Conservation (phyloP, 2,329 filamentous ascomycete genomes). For the Emergomyces africanus region DNA sequence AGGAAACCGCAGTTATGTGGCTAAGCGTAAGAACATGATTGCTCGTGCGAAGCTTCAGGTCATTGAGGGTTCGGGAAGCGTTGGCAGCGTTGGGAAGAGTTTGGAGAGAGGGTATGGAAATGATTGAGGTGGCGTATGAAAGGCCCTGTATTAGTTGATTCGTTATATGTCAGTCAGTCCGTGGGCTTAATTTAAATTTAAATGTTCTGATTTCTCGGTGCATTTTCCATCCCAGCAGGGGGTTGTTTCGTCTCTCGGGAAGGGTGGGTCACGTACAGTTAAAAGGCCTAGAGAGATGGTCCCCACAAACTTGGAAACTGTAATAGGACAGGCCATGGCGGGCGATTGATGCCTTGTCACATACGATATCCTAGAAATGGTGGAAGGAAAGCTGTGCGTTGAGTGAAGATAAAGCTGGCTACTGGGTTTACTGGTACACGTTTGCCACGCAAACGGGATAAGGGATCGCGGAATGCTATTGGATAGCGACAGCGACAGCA, state of each 20-base stretch:
- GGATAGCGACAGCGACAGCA: not conserved
- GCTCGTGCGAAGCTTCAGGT: slow-evolving; percentile 50
- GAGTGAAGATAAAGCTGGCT: not conserved
- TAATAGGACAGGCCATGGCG: slow-evolving; percentile 56
- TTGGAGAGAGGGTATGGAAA: slow-evolving; percentile 69
- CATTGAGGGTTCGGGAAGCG: slow-evolving; percentile 57
- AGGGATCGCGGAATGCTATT: not conserved
- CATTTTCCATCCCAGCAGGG: not conserved
- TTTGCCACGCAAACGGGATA: not conserved
- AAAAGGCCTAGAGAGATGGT: slow-evolving; percentile 78
- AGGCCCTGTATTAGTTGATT: slow-evolving; percentile 50
- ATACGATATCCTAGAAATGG: not conserved
- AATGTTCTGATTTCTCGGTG: too few species aligned
- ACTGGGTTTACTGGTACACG: not conserved
- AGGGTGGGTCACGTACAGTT: slow-evolving; percentile 49
- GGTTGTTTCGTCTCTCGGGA: too few species aligned
- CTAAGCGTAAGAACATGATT: slow-evolving; percentile 56
- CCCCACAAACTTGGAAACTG: slow-evolving; percentile 82
- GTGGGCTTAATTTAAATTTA: not conserved
- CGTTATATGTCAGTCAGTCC: not conserved
- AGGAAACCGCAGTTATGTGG: slow-evolving; percentile 54
- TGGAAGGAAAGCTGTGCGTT: not conserved
- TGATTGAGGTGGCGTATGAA: slow-evolving; percentile 67
- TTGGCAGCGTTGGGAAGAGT: slow-evolving; percentile 62
- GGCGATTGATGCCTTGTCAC: not conserved